A percentile compares a stretch with the other conserved stretches of the same genome.
Conservation (phyloP, 352 stramenopile genomes). For the Globisporangium mamillatum region DNA sequence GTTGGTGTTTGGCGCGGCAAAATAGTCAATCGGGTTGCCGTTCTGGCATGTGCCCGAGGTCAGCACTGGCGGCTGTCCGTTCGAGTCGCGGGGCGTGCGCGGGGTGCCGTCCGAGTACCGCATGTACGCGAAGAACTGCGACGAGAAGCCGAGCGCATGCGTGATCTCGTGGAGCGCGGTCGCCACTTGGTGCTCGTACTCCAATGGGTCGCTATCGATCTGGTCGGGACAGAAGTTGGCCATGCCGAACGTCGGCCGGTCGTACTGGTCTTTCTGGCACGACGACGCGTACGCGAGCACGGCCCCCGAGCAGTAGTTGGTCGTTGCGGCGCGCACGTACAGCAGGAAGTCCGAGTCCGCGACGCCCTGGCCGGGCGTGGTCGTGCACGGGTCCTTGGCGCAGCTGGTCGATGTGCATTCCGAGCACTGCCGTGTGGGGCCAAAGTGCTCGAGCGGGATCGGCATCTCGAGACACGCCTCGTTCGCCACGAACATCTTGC, state of each 20-base stretch:
- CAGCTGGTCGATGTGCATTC: constrained; percentile 46
- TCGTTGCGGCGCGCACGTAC: constrained; percentile 55
- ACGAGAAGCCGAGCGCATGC: constrained; percentile 75
- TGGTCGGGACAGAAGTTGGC: constrained; percentile 77
- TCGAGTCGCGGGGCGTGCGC: constrained; percentile 50
- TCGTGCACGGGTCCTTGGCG: constrained; percentile 35
- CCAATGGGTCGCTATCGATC: constrained; percentile 46
- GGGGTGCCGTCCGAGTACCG: constrained; percentile 59
- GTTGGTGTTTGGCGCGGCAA: constrained; percentile 27
- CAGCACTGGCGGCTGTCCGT: constrained; percentile 30
- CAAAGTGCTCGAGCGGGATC: constrained; percentile 65
- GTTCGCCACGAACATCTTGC: constrained; percentile 45
- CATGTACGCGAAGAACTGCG: constrained; percentile 78
- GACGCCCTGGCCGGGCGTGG: constrained; percentile 28
- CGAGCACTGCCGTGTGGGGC: constrained; percentile 36
- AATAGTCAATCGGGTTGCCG: constrained; percentile 42
- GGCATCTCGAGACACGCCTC: constrained; percentile 73
- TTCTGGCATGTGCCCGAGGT: constrained; percentile 44
- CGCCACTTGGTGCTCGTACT: constrained; percentile 62
- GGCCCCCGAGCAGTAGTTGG: constrained; percentile 43
- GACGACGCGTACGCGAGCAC: constrained; percentile 75
- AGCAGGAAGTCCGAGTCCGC: constrained; percentile 65
- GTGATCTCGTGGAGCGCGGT: constrained; percentile 84
- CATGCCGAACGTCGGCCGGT: constrained; percentile 83
- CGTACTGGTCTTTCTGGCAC: constrained; percentile 84